Evolutionary conservation across 805 yeast species (phyloP).

Genomic region (Ogataea paraovalis): DNA sequence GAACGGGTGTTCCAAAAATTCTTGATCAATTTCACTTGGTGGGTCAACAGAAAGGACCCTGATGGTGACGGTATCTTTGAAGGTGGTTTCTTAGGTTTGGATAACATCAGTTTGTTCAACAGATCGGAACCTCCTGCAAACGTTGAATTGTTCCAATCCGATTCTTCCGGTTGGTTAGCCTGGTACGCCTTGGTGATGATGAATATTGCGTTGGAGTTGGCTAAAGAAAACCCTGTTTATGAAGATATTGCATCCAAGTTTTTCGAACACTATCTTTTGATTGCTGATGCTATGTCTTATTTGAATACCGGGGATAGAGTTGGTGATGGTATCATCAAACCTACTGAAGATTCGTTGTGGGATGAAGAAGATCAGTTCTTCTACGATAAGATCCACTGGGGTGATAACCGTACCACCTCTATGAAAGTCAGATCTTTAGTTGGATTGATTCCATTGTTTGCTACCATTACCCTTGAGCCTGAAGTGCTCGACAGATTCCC

Average conservation of each 20-base stretch:
- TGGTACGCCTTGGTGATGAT: constrained; percentile 87
- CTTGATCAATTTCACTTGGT: constrained; percentile 89
- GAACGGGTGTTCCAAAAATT: constrained; percentile 92
- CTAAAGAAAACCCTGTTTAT: constrained; percentile 79
- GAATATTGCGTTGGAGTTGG: constrained; percentile 85
- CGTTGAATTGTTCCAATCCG: constrained; percentile 87
- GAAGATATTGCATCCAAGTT: constrained; percentile 93
- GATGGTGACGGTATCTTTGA: constrained; percentile 88
- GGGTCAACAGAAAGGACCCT: constrained; percentile 89
- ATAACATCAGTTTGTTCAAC: constrained; percentile 88
- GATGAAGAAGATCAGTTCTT: constrained; percentile 84
- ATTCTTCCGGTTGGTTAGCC: constrained; percentile 98
- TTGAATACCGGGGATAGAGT: constrained; percentile 36
- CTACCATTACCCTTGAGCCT: constrained; percentile 83
- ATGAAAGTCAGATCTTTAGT: constrained; percentile 86
- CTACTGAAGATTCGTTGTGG: constrained; percentile 73
- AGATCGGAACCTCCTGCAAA: constrained; percentile 95
- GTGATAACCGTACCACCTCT: constrained; percentile 58
- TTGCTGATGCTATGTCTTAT: constrained; percentile 91
- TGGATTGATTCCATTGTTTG: constrained; percentile 88
- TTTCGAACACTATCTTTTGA: constrained; percentile 85
- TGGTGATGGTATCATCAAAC: constrained; percentile 19
- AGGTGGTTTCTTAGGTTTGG: constrained; percentile 92
- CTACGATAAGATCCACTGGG: constrained; percentile 88
- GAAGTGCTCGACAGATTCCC: constrained; percentile 75